Conservation (phyloP, 371 early-diverging fungal genomes). For the Blastocladiella emersonii region DNA sequence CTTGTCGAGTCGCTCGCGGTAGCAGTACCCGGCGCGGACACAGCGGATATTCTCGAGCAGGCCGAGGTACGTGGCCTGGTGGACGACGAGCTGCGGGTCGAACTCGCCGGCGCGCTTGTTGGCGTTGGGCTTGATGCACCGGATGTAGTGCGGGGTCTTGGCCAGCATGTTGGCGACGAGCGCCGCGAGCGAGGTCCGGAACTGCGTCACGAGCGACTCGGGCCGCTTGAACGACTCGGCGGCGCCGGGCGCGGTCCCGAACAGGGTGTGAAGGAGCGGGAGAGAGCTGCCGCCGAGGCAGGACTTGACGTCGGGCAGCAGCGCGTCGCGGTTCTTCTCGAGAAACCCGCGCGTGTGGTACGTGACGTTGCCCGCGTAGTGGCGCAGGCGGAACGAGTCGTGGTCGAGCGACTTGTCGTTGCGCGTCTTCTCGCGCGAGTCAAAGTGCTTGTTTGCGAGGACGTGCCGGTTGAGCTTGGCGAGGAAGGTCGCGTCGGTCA, state of each 20-base stretch:
- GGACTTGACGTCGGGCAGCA: slow-evolving; percentile 12
- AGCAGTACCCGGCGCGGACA: slow-evolving; percentile 27
- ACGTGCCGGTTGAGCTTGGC: slow-evolving; percentile 17
- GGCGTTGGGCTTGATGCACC: slow-evolving; percentile 35
- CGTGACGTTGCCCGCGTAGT: slow-evolving; percentile 39
- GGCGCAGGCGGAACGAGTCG: slow-evolving; percentile 27
- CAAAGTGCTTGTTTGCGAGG: slow-evolving; percentile 13
- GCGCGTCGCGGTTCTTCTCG: slow-evolving; percentile 35
- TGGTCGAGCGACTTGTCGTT: slow-evolving; percentile 10
- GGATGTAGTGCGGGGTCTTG: slow-evolving; percentile 29
- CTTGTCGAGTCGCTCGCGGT: slow-evolving; percentile 18
- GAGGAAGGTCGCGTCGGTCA: slow-evolving; percentile 20
- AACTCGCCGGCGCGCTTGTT: slow-evolving; percentile 14
- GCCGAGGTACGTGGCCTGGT: slow-evolving; percentile 32
- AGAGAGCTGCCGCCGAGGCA: neutral
- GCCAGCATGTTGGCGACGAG: slow-evolving; percentile 7
- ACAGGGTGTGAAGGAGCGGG: neutral
- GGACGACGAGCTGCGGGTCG: slow-evolving; percentile 17
- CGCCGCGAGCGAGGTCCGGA: neutral
- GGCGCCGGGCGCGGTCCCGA: neutral
- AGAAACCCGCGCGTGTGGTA: slow-evolving; percentile 36
- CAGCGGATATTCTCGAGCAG: slow-evolving; percentile 34
- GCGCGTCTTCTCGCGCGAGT: slow-evolving; percentile 14
- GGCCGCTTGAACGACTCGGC: neutral
- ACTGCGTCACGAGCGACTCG: slow-evolving; percentile 8